Evolutionary conservation across 2,329 filamentous ascomycete species (phyloP).

Genomic region (Leptosphaerulina australis): DNA sequence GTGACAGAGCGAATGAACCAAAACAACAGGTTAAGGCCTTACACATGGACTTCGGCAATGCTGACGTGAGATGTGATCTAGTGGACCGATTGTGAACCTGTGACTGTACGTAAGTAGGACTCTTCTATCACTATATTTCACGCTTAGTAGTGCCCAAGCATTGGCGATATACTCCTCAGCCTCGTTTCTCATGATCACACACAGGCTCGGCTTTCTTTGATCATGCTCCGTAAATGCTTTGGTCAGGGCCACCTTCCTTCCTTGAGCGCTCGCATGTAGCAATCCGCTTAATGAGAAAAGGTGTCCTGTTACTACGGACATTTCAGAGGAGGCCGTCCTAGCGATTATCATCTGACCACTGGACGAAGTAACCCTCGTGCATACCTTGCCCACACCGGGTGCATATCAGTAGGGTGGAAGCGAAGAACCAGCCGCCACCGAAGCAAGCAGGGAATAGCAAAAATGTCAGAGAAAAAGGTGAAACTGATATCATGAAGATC

Average conservation of each 20-base stretch:
- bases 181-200: too few species aligned
- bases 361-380: not conserved
- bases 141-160: too few species aligned
- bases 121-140: too few species aligned
- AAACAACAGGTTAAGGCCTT: too few species aligned
- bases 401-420: conserved; percentile 19
- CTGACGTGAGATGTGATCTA: too few species aligned
- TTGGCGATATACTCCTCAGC: too few species aligned
- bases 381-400: conserved; percentile 39
- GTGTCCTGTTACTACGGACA: conserved; percentile 26
- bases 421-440: not conserved
- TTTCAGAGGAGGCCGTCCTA: conserved; percentile 13
- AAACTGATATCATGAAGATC: conserved; percentile 27
- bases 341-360: conserved; percentile 15
- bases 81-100: too few species aligned
- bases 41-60: too few species aligned
- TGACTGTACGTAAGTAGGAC: too few species aligned
- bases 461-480: conserved; percentile 20
- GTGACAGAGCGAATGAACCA: too few species aligned
- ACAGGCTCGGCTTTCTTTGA: too few species aligned
- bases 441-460: conserved; percentile 7
- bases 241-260: conserved; percentile 33
- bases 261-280: conserved; percentile 41
- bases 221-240: too few species aligned
- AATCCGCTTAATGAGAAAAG: conserved; percentile 47